Base-by-base conservation (phyloP, 2,329 filamentous ascomycete genomes). In the Paraphaeosphaeria sporulosa region DNA sequence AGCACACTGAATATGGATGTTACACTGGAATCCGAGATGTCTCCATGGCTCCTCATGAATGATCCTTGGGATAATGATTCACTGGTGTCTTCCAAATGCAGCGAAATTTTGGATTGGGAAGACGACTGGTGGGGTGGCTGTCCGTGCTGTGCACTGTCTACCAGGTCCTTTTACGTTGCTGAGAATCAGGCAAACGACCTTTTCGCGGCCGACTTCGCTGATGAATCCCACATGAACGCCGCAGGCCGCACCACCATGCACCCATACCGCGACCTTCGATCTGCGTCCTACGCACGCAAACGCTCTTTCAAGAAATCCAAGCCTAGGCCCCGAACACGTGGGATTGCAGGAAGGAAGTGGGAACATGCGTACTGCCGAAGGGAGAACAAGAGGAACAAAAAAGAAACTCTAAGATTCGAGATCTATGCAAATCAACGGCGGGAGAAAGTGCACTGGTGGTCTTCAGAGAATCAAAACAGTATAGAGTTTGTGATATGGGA, bases 201-300 rank as follows among this genome's bases (percentile, higher is more conserved):
- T 38, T 38, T 47, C 25, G 52, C 52, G 27, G 40, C 40, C 23
- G 52, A 55, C 30, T 23, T 46, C 3, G 5, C 2, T 17, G 17
- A 38, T 15, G 60, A 62, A 44, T 55, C 52, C n/a, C 25, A 53
- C 21, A 55, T 59, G 50, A 59, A 59, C 36, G 32, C 23, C 21
- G 60, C 52, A 17, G 60, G 60, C 23, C 60, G 55, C 48, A 42
- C 10, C 19, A 55, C 42, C 25, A 53, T 32, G n/a, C 56, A 62
- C 25, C 38, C 50, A 1, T 62, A 59, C 47, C 30, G 43, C 34
- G 60, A 62, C 38, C 36, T 62, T 9, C 60, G 60, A 4, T 59
- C 60, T n/a, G 60, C 56, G 9, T 30, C 34, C 10, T 38, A 32
- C 36, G 60, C 55, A 19, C 51, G 46, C 32, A 52, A 53, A 9